Evolutionary conservation across 2,329 filamentous ascomycete species (phyloP), one percentile per base, ranked within the genome.

Genomic region (Cladophialophora exuberans): DNA sequence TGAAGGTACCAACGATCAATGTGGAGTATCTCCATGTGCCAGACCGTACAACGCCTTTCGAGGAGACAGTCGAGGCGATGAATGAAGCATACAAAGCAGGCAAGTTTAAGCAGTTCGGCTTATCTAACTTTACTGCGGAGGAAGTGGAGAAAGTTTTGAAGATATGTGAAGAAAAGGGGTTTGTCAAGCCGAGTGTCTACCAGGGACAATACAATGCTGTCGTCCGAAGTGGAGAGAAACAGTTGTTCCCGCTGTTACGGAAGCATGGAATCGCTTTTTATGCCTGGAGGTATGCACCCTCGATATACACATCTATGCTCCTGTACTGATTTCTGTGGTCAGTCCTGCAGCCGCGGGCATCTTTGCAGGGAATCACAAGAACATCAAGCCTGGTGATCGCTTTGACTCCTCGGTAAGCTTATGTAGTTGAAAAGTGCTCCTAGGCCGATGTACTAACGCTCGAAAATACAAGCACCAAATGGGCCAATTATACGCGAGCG

Each of bases 71-170:
- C n/a, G 82, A 85, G 64, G 88, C 86, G 4, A 78, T 91, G 55
- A 83, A 96, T 69, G 84, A 90, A 72, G 75, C 96, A 46, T 89
- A 95, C 77, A 89, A 90, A 72, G 83, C 87, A 53, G 90, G 90
- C 56, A 94, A 93, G 69, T 96, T 96, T 66, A 83, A 89, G 18
- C 81, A 83, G 46, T 76, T 96, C 9, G 91, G 89, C 1, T 73
- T 96, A 55, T 88, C 84, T 64, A 96, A 96, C 74, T 96, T 85
- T 69, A 88, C 90, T 0, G 86, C 90, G 0, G 36, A 33, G 31
- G 31, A 39, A 17, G 46, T 33, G 4, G 46, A 17, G 11, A 33
- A 49, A 26, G 15, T 49, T 25, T 41, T 10, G n/a, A 41, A 41
- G 10, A 22, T 41, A 5, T n/a, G n/a, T 20, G 18, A 41, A 6